Evolutionary conservation across 768 basidiomycete genomes (phyloP), one percentile per base, ranked within the genome.

Genomic region (Leucosporidium yakuticum): DNA sequence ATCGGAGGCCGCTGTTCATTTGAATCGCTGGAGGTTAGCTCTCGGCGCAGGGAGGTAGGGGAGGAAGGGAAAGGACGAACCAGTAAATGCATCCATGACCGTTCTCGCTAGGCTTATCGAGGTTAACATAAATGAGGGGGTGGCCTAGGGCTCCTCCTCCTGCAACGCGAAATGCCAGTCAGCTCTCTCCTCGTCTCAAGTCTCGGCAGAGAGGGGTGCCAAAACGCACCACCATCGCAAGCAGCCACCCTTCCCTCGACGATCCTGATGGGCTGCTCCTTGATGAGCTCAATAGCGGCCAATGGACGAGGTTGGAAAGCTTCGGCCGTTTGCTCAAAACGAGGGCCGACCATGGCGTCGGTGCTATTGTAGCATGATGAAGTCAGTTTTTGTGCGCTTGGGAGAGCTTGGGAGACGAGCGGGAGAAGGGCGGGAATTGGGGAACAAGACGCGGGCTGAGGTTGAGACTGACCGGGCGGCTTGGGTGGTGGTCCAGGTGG

Each of bases 131-230:
- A 68, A 98, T 86, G 82, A 92, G 94, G 8, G 96, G 96, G 78
- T 99, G 96, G 29, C 96, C 96, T 34, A 99, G 84, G 53, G 96
- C 85, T 17, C 95, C 96, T 77, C 87, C 88, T 80, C 95, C 95
- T 98, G 77, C 1, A 32, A 0, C 8, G 31, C 21, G 27, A 4
- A 27, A 60, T 23, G 57, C 21, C 20, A 60, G 57, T 59, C 36
- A 59, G 57, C n/a, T 39, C 57, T 21, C 15, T 4, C 17, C 57
- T 15, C 12, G 14, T 44, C 39, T 15, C 39, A 44, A 15, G 3
- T 39, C n/a, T 8, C 32, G 9, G 21, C 12, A 36, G 15, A 21
- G 51, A 27, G 57, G 68, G 64, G 60, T 36, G n/a, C 27, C 11
- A n/a, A 17, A 8, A 82, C 90, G 74, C 73, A 97, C 96, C 95